phyloP scores from a whole-genome alignment of 1,284 basidiomycete species.

The Ustilago trichophora region DNA sequence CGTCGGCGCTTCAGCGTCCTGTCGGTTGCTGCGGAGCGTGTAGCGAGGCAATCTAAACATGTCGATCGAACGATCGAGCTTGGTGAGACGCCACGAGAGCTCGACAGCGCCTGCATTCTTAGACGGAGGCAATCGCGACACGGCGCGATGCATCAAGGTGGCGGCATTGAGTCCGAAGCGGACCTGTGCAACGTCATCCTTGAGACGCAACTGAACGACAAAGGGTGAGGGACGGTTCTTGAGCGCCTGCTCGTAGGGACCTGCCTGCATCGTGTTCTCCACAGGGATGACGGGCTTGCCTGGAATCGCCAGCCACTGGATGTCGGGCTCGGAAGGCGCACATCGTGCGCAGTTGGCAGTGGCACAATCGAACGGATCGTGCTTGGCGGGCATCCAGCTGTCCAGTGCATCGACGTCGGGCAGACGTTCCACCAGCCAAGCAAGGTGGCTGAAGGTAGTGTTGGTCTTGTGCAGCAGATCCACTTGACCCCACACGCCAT shows the following conservation, averaged over 20 bases:
- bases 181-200: slow-evolving; percentile 74
- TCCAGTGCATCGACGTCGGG: slow-evolving; percentile 34
- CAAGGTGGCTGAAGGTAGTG: slow-evolving; percentile 49
- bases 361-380: slow-evolving; percentile 31
- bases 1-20: slow-evolving; percentile 78
- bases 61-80: slow-evolving; percentile 74
- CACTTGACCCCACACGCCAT: slow-evolving; percentile 47
- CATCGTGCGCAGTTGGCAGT: slow-evolving; percentile 74
- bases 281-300: slow-evolving; percentile 45
- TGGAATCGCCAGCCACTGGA: slow-evolving; percentile 74
- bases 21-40: slow-evolving; percentile 78
- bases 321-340: slow-evolving; percentile 78
- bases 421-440: slow-evolving; percentile 54
- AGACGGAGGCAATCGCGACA: slow-evolving; percentile 76
- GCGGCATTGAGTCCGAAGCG: slow-evolving; percentile 87
- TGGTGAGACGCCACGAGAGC: slow-evolving; percentile 82
- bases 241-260: slow-evolving; percentile 71
- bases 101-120: slow-evolving; percentile 62
- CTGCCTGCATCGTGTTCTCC: slow-evolving; percentile 55
- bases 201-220: slow-evolving; percentile 83
- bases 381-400: slow-evolving; percentile 42
- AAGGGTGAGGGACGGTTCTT: slow-evolving; percentile 88
- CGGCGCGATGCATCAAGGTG: slow-evolving; percentile 85
- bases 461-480: slow-evolving; percentile 55
- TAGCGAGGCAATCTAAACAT: slow-evolving; percentile 71